A percentile compares a stretch with the other conserved stretches of the same genome.
Conservation (phyloP, 108 stramenopile genomes). For the Phaeodactylum tricornutum region DNA sequence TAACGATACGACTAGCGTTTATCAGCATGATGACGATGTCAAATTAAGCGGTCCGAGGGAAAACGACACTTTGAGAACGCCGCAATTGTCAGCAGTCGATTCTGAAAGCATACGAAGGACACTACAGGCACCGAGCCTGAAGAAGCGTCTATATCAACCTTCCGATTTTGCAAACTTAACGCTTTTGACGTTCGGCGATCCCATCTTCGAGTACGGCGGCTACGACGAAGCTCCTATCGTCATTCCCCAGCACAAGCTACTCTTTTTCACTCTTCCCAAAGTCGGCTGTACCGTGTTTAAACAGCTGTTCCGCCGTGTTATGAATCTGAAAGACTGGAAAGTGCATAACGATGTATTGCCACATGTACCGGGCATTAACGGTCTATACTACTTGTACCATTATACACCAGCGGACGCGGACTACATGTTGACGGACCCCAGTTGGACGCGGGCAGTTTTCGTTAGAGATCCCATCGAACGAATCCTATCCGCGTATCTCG, state of each 20-base stretch:
- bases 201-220: conserved; percentile 1
- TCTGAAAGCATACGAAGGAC: too few relatives aligned
- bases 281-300: conserved; percentile 39
- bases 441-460: conserved; percentile 50
- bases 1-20: too few relatives aligned
- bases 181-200: not conserved
- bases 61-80: too few relatives aligned
- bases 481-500: conserved; percentile 39
- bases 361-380: conserved; percentile 26
- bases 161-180: not conserved
- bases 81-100: too few relatives aligned
- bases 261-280: conserved; percentile 45
- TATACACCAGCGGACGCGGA: conserved; percentile 19
- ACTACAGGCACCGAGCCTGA: too few relatives aligned
- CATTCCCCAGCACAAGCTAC: conserved; percentile 36
- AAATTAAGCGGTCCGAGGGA: too few relatives aligned
- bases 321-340: conserved; percentile 29
- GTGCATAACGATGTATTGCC: conserved; percentile 17
- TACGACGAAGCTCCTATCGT: conserved; percentile 28
- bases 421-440: conserved; percentile 30
- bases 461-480: conserved; percentile 53
- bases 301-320: conserved; percentile 40
- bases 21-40: too few relatives aligned
- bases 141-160: too few relatives aligned
- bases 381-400: conserved; percentile 29